These are phyloP conservation scores for Diaporthe sp. DNA, from an alignment of 2,329 filamentous ascomycete species.

Conservation along the genomic window DNA sequence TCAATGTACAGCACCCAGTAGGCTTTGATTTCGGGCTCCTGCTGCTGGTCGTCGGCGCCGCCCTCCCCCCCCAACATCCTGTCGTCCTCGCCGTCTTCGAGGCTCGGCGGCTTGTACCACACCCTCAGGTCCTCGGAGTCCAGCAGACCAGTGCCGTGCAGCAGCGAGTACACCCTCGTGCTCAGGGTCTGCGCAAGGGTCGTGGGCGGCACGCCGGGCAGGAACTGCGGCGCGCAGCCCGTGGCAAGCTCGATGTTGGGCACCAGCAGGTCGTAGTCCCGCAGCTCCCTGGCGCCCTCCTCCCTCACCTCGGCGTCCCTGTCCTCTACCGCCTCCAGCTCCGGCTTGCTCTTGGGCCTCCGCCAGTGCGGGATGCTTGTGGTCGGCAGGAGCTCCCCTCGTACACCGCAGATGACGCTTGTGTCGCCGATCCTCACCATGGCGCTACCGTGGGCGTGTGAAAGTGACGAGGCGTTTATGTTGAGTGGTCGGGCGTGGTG, in stretches of 20 bases:
- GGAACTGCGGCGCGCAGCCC: constrained; percentile 85
- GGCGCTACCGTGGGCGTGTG: constrained; percentile 89
- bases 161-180: constrained; percentile 79
- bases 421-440: constrained; percentile 91
- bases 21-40: constrained; percentile 69
- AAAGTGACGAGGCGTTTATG: constrained; percentile 84
- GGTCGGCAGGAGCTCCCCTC: constrained; percentile 84
- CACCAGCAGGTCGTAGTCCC: constrained; percentile 80
- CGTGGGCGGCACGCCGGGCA: constrained; percentile 85
- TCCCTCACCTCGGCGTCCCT: constrained; percentile 33
- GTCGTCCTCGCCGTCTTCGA: constrained; percentile 59
- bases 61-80: constrained; percentile 44
- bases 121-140: constrained; percentile 77
- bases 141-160: constrained; percentile 78
- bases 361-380: constrained; percentile 78
- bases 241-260: constrained; percentile 95
- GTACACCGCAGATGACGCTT: constrained; percentile 92
- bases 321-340: constrained; percentile 38
- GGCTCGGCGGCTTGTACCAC: constrained; percentile 66
- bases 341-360: constrained; percentile 31
- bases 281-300: constrained; percentile 57
- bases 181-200: constrained; percentile 86
- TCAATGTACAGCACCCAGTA: constrained; percentile 98
- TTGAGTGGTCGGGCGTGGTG: constrained; percentile 77
- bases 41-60: constrained; percentile 48